phyloP scores from a whole-genome alignment of 768 basidiomycete species.

The Trametes punicea region DNA sequence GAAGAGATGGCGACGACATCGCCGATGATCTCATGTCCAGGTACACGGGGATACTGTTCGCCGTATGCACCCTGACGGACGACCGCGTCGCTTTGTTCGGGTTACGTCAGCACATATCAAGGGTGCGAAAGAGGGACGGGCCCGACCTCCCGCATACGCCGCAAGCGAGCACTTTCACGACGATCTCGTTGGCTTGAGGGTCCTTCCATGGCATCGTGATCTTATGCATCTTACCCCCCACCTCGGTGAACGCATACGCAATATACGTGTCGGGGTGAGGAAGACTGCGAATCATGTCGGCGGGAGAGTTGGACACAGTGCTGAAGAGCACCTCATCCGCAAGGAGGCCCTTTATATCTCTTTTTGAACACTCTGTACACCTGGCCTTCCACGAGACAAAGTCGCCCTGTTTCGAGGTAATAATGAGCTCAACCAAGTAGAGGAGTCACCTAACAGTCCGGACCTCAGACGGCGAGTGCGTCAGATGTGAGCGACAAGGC shows the following conservation, averaged over 20 bases:
- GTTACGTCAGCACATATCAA: not conserved
- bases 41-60: conserved; percentile 18
- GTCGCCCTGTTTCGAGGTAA: too few relatives aligned
- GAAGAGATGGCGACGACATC: conserved; percentile 24
- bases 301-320: not conserved
- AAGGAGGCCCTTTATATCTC: not conserved
- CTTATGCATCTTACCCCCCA: conserved; percentile 17
- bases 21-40: conserved; percentile 31
- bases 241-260: conserved; percentile 19
- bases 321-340: not conserved
- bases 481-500: too few relatives aligned
- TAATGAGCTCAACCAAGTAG: too few relatives aligned
- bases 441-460: too few relatives aligned
- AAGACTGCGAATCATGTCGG: not conserved
- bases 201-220: conserved; percentile 21
- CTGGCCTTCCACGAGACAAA: too few relatives aligned
- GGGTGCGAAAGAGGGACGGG: too few relatives aligned
- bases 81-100: not conserved
- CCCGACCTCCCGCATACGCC: conserved; percentile 29
- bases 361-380: too few relatives aligned
- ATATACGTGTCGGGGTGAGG: conserved; percentile 19
- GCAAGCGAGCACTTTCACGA: conserved; percentile 28
- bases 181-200: conserved; percentile 22
- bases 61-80: not conserved
- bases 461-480: too few relatives aligned